phyloP scores from a whole-genome alignment of 306 rosid genomes.

The Citrullus mucosospermus region DNA sequence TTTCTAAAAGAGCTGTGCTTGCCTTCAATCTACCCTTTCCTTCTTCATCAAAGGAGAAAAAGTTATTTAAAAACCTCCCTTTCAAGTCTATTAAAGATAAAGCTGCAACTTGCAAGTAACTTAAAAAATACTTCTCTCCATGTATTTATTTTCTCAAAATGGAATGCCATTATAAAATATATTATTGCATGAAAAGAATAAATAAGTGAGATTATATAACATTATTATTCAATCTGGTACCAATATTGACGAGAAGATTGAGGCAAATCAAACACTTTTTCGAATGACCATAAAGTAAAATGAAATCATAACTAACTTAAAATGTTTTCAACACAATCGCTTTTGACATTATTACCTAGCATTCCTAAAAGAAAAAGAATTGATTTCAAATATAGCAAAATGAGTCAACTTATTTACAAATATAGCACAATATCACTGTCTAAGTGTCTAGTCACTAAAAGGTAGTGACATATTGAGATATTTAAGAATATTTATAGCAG shows the following conservation, averaged over 20 bases:
- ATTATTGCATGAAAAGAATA: not conserved
- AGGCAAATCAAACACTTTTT: not conserved
- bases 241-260: not conserved
- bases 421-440: too few relatives aligned
- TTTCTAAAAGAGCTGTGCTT: not conserved
- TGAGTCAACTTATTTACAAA: too few relatives aligned
- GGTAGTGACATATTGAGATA: too few relatives aligned
- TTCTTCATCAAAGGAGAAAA: not conserved
- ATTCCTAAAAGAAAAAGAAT: not conserved
- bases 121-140: not conserved
- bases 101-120: not conserved
- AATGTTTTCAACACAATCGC: not conserved
- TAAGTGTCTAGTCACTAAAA: too few relatives aligned
- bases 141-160: not conserved
- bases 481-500: too few relatives aligned
- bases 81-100: not conserved
- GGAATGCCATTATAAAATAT: too few relatives aligned
- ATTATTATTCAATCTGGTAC: not conserved
- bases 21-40: not conserved
- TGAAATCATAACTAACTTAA: not conserved
- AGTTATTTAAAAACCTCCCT: not conserved
- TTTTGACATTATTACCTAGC: not conserved
- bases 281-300: not conserved
- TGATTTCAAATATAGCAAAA: too few relatives aligned
- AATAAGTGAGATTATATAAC: not conserved